These are phyloP conservation scores for Didymellaceae sp. DNA, from an alignment of 2,329 filamentous ascomycete genomes.

Conservation along the genomic window DNA sequence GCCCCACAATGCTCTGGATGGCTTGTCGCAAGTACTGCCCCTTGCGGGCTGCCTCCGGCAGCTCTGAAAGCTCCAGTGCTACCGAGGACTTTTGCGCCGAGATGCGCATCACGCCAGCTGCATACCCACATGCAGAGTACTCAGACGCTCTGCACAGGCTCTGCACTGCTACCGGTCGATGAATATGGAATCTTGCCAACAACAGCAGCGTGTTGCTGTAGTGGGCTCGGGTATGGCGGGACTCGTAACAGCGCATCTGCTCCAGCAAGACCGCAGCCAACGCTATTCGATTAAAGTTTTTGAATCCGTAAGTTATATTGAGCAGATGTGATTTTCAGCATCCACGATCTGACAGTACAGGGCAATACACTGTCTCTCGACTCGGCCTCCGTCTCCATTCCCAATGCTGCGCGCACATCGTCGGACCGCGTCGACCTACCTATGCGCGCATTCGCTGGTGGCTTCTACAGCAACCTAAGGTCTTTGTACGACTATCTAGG, in stretches of 20 bases:
- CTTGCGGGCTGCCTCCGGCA: constrained; percentile 10
- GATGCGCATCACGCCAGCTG: background rate
- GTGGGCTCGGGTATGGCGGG: constrained; percentile 60
- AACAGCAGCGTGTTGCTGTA: constrained; percentile 48
- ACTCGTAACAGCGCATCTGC: constrained; percentile 55
- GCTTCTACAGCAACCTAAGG: constrained; percentile 63
- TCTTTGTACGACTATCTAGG: constrained; percentile 63
- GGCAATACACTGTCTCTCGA: constrained; percentile 54
- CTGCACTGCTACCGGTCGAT: too few relatives aligned
- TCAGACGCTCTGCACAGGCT: too few relatives aligned
- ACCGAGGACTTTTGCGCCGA: constrained; percentile 8
- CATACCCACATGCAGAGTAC: too few relatives aligned
- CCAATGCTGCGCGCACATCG: constrained; percentile 30
- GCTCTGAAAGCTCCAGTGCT: background rate
- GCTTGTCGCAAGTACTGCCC: constrained; percentile 12
- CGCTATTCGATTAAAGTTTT: constrained; percentile 55
- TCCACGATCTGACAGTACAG: constrained; percentile 33
- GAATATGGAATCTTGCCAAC: background rate
- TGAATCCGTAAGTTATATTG: constrained; percentile 49
- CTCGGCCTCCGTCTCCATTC: constrained; percentile 52
- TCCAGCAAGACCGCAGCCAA: constrained; percentile 49
- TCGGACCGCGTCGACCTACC: constrained; percentile 55
- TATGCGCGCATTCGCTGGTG: constrained; percentile 59
- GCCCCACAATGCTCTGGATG: background rate
- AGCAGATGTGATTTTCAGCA: background rate